Evolutionary conservation across 2,329 filamentous ascomycete species (phyloP), one percentile per base, ranked within the genome.

Genomic region (Hymenoscyphus infarciens): DNA sequence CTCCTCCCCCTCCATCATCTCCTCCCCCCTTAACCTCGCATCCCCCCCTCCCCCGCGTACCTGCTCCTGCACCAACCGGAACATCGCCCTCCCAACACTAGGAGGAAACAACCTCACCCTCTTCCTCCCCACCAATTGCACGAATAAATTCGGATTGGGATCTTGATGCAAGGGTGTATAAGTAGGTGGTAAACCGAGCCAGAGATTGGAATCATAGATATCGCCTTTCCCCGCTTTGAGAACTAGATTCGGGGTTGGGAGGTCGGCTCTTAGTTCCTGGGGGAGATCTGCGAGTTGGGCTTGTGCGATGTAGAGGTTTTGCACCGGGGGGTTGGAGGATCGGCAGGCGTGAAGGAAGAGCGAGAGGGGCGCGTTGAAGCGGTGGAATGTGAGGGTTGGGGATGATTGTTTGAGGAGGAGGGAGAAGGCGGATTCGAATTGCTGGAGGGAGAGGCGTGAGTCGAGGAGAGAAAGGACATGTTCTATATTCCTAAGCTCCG

Each of bases 111-210:
- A 74, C n/a, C 92, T 82, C 16, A 97, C 79, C 0, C 78, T 74
- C 75, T 99, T 99, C 59, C 73, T 76, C 3, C 91, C 86, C 16
- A 85, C 85, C 13, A 98, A 75, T 75, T 99, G 95, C 55, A 91
- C 85, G 74, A 98, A 97, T 0, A 97, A 71, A 73, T 99, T 99
- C 0, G 92, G 92, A 71, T 98, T 98, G 0, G 95, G 95, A 71
- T 99, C 95, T 61, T 90, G 85, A 75, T 99, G 95, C 2, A 97
- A 79, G 3, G 95, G 92, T 0, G 95, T 97, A 69, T 92, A 92
- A 0, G 93, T 97, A 0, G 92, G 92, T 45, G 92, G 86, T 15
- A 88, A 80, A 0, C 95, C 95, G 13, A 98, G 82, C 94, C 94
- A 99, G 53, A 98, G 79, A 69, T 90, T 96, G 0, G 89, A 88